A percentile compares a stretch with the other conserved stretches of the same genome.
Conservation (phyloP, 2,329 filamentous ascomycete species). For the Colletotrichum caudatum region DNA sequence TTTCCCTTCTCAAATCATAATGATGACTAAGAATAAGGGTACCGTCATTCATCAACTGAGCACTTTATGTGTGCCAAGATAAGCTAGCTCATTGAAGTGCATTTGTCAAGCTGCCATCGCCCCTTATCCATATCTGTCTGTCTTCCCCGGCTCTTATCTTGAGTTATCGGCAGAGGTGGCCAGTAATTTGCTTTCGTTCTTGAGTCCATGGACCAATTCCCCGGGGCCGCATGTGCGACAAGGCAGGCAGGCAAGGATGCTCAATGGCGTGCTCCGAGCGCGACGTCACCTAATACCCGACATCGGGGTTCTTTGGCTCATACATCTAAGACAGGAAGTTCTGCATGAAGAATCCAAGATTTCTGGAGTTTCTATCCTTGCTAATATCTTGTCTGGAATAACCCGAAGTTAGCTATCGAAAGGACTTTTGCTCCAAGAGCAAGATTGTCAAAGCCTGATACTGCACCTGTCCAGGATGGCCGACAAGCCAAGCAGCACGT, state of each 20-base stretch:
- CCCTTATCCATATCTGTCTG: constrained; percentile 18
- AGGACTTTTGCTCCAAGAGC: neutral
- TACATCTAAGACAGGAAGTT: constrained; percentile 3
- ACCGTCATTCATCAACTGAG: neutral
- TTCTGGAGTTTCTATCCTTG: neutral
- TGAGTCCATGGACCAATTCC: neutral
- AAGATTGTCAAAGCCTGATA: neutral
- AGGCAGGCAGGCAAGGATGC: constrained; percentile 5
- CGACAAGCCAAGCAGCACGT: neutral
- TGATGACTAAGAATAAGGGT: neutral
- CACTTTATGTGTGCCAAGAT: constrained; percentile 35
- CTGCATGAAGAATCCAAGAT: neutral
- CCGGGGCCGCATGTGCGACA: constrained; percentile 5
- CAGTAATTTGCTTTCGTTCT: constrained; percentile 2
- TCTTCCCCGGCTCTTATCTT: neutral
- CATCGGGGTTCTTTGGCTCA: constrained; percentile 1
- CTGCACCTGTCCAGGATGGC: neutral
- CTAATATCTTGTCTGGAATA: neutral
- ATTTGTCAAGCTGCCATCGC: constrained; percentile 4
- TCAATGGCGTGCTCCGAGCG: constrained; percentile 35
- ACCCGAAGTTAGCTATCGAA: neutral
- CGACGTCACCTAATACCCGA: constrained; percentile 8
- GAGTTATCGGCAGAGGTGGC: neutral
- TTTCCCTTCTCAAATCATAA: neutral
- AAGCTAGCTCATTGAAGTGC: constrained; percentile 18